Percentiles rank a stretch among this genome's conserved stretches.
phyloP scores from a whole-genome alignment of 768 basidiomycete species.

The Trichaptum fuscoviolaceum region DNA sequence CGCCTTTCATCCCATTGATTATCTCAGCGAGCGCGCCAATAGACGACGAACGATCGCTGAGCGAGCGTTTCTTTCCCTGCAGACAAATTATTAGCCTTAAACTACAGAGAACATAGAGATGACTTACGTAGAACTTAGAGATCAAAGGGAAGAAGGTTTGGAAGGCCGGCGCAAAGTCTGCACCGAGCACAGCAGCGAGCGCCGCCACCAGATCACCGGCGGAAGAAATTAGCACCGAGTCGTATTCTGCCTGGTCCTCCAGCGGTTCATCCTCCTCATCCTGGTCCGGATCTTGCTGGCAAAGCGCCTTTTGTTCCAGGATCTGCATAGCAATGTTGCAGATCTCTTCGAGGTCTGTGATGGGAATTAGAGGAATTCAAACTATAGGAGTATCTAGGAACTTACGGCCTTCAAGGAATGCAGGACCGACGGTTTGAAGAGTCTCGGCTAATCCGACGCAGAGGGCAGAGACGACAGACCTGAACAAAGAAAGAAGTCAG shows the following conservation, averaged over 20 bases:
- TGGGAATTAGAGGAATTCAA: slow-evolving; percentile 10
- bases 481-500: slow-evolving; percentile 30
- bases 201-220: slow-evolving; percentile 92
- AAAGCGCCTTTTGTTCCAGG: slow-evolving; percentile 90
- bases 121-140: slow-evolving; percentile 83
- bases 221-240: slow-evolving; percentile 89
- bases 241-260: slow-evolving; percentile 92
- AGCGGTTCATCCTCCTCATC: slow-evolving; percentile 82
- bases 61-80: slow-evolving; percentile 80
- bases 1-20: slow-evolving; percentile 83
- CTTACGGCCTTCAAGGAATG: slow-evolving; percentile 74
- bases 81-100: background rate
- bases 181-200: slow-evolving; percentile 78
- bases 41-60: slow-evolving; percentile 88
- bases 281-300: slow-evolving; percentile 94
- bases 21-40: slow-evolving; percentile 95
- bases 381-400: slow-evolving; percentile 10
- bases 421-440: slow-evolving; percentile 87
- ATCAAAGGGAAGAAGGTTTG: slow-evolving; percentile 84
- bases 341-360: slow-evolving; percentile 65
- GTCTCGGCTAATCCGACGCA: slow-evolving; percentile 89
- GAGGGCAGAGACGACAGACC: slow-evolving; percentile 81
- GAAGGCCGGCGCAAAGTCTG: slow-evolving; percentile 81
- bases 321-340: slow-evolving; percentile 80
- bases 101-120: background rate